phyloP scores from a whole-genome alignment of 768 basidiomycete species.

The Cystofilobasidium bisporidii region DNA sequence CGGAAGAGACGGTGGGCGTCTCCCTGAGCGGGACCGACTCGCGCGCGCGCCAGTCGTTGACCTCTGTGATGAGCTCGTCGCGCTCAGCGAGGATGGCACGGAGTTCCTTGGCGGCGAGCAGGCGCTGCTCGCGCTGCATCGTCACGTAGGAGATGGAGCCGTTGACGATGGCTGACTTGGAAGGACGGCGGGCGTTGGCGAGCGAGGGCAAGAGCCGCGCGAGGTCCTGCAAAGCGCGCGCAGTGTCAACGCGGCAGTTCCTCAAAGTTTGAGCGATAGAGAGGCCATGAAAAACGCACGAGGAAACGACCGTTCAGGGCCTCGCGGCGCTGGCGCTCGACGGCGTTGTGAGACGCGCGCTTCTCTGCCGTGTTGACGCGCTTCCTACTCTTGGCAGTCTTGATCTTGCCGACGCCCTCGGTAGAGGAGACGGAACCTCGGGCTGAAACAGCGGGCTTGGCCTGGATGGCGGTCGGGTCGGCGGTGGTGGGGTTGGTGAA shows the following conservation, averaged over 20 bases:
- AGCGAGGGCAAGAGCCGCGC: constrained; percentile 85
- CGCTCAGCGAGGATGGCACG: constrained; percentile 68
- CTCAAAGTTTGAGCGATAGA: no score
- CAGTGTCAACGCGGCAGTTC: no score
- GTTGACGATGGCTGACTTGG: constrained; percentile 94
- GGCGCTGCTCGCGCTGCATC: constrained; percentile 67
- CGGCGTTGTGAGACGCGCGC: constrained; percentile 91
- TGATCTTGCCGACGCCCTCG: constrained; percentile 18
- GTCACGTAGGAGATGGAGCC: constrained; percentile 65
- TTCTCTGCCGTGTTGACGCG: constrained; percentile 95
- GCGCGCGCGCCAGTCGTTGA: constrained; percentile 89
- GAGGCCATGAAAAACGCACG: constrained; percentile 46
- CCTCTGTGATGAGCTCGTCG: constrained; percentile 75
- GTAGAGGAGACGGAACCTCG: background rate
- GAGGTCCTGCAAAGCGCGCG: constrained; percentile 53
- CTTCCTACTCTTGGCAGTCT: constrained; percentile 56
- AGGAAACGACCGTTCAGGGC: constrained; percentile 87
- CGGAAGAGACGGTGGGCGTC: constrained; percentile 62
- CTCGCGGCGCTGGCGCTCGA: constrained; percentile 86
- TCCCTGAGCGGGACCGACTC: constrained; percentile 61
- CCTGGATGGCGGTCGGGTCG: no score
- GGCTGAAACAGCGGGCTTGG: background rate
- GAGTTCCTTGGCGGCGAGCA: constrained; percentile 71
- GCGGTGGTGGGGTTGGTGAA: constrained; percentile 3
- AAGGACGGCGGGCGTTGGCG: constrained; percentile 80